Base-by-base conservation (phyloP, 2,329 filamentous ascomycete species). In the Samsoniella hepiali region DNA sequence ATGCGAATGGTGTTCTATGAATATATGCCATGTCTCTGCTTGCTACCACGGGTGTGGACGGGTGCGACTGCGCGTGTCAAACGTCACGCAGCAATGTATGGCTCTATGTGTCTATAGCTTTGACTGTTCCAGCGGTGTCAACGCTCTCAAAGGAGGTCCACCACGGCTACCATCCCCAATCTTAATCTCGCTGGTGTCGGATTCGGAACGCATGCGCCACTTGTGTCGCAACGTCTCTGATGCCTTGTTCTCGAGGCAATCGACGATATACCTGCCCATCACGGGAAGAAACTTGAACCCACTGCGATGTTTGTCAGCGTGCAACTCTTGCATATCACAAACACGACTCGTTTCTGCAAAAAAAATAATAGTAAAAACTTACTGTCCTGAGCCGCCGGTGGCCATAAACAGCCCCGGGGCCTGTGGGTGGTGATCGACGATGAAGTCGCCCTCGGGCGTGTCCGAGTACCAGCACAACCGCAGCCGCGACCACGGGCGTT, bases 401-500 rank as follows among this genome's bases (percentile, higher is more conserved):
- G 80, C 81, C 1, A 84, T 38, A 64, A 84, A 83, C 0, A 83
- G 65, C 0, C 79, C 77, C 2, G 76, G 68, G 8, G 80, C 73
- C 1, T 72, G 68, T 0, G 85, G 85, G 64, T 88, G 84, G 63
- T 82, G 77, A 27, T 82, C 80, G 31, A 88, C 79, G 53, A 88
- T 78, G 69, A 88, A 89, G 66, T 89, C 82, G 1, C 84, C 85
- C n/a, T 79, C 79, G 0, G 84, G 84, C 63, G 86, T 88, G 73
- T 88, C 86, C 3, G 82, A 85, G 68, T 88, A 88, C 86, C 86
- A 88, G 68, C 86, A 88, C 49, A 88, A 72, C 5, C 84, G 75
- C 6, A 79, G 81, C 11, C 77, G 73, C 11, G 75, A 71, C 73
- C 86, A 88, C 0, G 78, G 77, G 5, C 84, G 74, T 1, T 82